Percentiles rank a stretch among this genome's conserved stretches.
Evolutionary conservation across 371 early-diverging fungal genomes (phyloP).

Genomic region (Polyrhizophydium stewartii): DNA sequence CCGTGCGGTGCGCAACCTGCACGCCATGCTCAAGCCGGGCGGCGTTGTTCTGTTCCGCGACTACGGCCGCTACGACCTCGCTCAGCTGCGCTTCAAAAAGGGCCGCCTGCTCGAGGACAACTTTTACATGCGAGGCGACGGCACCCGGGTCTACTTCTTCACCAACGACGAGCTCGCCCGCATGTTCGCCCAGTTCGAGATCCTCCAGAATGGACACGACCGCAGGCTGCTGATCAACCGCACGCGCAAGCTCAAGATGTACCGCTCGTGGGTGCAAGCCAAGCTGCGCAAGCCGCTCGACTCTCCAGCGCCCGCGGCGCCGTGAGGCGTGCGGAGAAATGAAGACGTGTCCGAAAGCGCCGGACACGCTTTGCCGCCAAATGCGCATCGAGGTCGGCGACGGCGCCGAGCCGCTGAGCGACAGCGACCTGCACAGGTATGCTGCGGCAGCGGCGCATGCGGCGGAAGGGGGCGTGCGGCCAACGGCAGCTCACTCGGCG

Average conservation of each 20-base stretch:
- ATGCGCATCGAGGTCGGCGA: no score
- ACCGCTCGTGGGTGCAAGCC: slow-evolving; percentile 95
- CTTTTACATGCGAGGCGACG: slow-evolving; percentile 77
- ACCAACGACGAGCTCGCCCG: slow-evolving; percentile 39
- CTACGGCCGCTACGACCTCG: slow-evolving; percentile 64
- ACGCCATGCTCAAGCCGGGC: slow-evolving; percentile 45
- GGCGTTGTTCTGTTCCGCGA: slow-evolving; percentile 50
- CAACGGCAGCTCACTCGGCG: no score
- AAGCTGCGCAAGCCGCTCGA: slow-evolving; percentile 75
- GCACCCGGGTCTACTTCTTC: slow-evolving; percentile 71
- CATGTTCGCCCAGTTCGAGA: slow-evolving; percentile 40
- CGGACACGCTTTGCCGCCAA: no score
- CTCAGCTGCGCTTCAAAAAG: slow-evolving; percentile 74
- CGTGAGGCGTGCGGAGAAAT: no score
- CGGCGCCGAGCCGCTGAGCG: no score
- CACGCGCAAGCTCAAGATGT: slow-evolving; percentile 91
- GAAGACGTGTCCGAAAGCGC: no score
- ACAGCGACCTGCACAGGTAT: no score
- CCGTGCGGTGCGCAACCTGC: slow-evolving; percentile 36
- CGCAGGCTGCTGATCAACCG: slow-evolving; percentile 94
- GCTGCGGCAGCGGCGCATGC: no score
- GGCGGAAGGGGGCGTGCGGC: no score
- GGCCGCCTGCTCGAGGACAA: slow-evolving; percentile 60
- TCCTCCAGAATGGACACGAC: slow-evolving; percentile 89
- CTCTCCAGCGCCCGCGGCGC: no score